Percentiles rank a stretch among this genome's conserved stretches.
These are phyloP conservation scores for Macrophomina phaseolina DNA, from an alignment of 2,329 filamentous ascomycete species.

Conservation along the genomic window DNA sequence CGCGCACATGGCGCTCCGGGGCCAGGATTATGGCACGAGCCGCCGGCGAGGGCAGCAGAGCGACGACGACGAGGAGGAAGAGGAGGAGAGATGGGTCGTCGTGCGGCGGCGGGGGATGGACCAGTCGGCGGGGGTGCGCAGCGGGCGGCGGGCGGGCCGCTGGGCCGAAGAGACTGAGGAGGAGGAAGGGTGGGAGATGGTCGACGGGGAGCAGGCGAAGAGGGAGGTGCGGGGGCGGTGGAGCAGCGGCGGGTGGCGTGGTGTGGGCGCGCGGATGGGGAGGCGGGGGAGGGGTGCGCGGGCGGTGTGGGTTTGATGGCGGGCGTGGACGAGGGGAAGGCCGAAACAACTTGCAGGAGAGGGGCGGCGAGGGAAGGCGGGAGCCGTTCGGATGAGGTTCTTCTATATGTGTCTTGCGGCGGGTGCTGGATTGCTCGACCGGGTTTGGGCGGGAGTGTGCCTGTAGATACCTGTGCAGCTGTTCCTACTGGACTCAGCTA, in stretches of 20 bases:
- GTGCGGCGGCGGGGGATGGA: background rate
- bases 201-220: background rate
- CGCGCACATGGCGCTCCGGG: background rate
- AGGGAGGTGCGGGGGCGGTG: background rate
- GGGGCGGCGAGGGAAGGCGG: no score
- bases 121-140: background rate
- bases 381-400: no score
- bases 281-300: background rate
- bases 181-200: background rate
- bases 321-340: background rate
- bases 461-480: no score
- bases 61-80: background rate
- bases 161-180: background rate
- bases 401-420: no score
- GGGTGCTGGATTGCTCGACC: no score
- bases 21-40: background rate
- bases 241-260: background rate
- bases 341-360: no score
- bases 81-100: no score
- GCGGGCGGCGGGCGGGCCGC: no score
- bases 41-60: background rate
- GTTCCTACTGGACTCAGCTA: no score
- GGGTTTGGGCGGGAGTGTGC: no score
- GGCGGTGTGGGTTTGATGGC: constrained; percentile 6
- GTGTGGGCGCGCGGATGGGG: background rate